A percentile compares a stretch with the other conserved stretches of the same genome.
phyloP scores from a whole-genome alignment of 768 basidiomycete species.

The Leccinum olivaceopallidum region DNA sequence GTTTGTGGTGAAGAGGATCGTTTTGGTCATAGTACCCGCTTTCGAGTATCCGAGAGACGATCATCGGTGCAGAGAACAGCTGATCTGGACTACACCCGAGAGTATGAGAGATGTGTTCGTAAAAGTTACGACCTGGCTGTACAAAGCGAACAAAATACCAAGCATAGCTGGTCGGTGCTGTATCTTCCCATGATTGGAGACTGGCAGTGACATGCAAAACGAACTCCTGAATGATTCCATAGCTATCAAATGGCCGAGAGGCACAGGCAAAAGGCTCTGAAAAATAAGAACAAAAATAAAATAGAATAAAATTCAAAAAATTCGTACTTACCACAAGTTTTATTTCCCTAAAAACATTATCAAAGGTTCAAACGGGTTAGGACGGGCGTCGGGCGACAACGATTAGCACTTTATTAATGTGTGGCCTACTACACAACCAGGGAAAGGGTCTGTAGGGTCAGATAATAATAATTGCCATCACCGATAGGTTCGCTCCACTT shows the following conservation, averaged over 20 bases:
- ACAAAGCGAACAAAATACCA: background rate
- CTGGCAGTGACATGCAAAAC: background rate
- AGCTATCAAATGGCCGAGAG: background rate
- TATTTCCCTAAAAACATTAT: background rate
- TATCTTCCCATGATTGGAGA: background rate
- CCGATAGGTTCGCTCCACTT: background rate
- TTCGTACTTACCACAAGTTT: background rate
- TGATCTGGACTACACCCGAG: background rate
- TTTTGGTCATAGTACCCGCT: background rate
- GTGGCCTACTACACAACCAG: background rate
- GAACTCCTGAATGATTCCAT: background rate
- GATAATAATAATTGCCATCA: background rate
- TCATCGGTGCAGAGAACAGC: background rate
- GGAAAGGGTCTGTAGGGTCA: background rate
- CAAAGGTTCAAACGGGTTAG: background rate
- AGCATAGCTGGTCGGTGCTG: background rate
- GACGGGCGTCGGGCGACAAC: background rate
- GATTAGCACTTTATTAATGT: too few species aligned
- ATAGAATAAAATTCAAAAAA: background rate
- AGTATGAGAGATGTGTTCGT: background rate
- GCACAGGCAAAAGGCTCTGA: background rate
- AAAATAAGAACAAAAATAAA: background rate
- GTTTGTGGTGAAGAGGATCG: background rate
- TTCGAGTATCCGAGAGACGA: background rate
- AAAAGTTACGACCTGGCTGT: background rate